These are phyloP conservation scores for Lasiosphaeriaceae sp. DNA, from an alignment of 495 filamentous ascomycete genomes.

Conservation along the genomic window DNA sequence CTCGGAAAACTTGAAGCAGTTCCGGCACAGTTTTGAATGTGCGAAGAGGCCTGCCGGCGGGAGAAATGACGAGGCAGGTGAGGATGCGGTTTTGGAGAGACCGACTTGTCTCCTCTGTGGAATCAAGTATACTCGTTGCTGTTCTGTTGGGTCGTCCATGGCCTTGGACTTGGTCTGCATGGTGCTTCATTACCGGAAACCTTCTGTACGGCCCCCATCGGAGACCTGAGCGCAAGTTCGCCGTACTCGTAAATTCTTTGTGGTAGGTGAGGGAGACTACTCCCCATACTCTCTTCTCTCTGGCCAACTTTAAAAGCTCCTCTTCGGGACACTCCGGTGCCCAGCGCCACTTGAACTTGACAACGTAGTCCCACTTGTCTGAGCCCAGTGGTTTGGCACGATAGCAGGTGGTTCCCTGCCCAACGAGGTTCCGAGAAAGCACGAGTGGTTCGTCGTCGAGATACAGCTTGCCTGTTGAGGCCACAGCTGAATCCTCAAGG, in stretches of 20 bases:
- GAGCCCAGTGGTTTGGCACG: slow-evolving; percentile 19
- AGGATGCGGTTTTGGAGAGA: slow-evolving; percentile 26
- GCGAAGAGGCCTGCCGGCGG: slow-evolving; percentile 23
- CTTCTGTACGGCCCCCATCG: slow-evolving; percentile 23
- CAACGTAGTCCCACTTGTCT: slow-evolving; percentile 15
- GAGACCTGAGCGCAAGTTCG: slow-evolving; percentile 24
- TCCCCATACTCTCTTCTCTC: slow-evolving; percentile 21
- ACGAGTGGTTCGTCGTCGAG: slow-evolving; percentile 24
- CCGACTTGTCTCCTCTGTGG: slow-evolving; percentile 20
- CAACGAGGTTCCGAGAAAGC: slow-evolving; percentile 19
- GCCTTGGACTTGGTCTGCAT: background rate
- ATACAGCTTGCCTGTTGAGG: slow-evolving; percentile 23
- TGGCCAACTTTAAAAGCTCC: slow-evolving; percentile 22
- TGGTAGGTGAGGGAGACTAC: slow-evolving; percentile 24
- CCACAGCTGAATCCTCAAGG: slow-evolving; percentile 7
- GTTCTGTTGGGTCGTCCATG: background rate
- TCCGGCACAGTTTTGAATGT: slow-evolving; percentile 24
- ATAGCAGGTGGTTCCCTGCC: slow-evolving; percentile 24
- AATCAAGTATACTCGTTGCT: background rate
- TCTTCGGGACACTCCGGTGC: slow-evolving; percentile 23
- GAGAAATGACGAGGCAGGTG: slow-evolving; percentile 25
- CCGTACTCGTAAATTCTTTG: slow-evolving; percentile 24
- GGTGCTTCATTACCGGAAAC: slow-evolving; percentile 7
- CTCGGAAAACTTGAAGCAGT: slow-evolving; percentile 23
- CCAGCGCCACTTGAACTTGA: slow-evolving; percentile 30